A percentile compares a stretch with the other conserved stretches of the same genome.
Evolutionary conservation across 192 early-diverging fungal genomes (phyloP).

Genomic region (Umbelopsis ramanniana): DNA sequence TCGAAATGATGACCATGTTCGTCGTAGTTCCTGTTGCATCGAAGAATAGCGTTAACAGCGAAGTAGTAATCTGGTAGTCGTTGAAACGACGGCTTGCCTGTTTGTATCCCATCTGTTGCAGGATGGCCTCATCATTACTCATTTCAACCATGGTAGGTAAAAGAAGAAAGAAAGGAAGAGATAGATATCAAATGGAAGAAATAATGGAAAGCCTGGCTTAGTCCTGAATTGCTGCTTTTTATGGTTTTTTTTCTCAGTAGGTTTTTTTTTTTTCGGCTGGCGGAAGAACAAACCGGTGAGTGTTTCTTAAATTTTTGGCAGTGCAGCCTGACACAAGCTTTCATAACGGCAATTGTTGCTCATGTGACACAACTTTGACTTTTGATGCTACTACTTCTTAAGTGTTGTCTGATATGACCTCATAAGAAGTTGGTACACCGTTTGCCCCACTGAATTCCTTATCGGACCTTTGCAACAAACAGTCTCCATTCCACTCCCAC

Average conservation of each 20-base stretch:
- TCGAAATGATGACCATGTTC: constrained; percentile 41
- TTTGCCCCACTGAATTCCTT: no score
- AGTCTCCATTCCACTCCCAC: background rate
- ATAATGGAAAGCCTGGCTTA: background rate
- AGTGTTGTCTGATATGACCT: background rate
- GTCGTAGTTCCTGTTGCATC: constrained; percentile 37
- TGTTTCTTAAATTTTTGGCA: background rate
- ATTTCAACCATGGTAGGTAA: background rate
- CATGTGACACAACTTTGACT: constrained; percentile 10
- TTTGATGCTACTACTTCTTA: background rate
- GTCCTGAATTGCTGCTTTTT: background rate
- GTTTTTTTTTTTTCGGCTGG: background rate
- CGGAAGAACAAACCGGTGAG: constrained; percentile 3
- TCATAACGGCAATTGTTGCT: background rate
- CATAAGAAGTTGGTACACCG: background rate
- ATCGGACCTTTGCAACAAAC: no score
- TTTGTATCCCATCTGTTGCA: constrained; percentile 49
- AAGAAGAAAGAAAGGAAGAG: background rate
- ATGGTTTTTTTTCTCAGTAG: background rate
- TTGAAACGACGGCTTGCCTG: constrained; percentile 28
- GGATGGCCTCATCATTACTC: constrained; percentile 38
- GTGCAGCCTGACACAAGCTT: background rate
- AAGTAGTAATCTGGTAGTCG: no score
- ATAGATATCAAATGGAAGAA: background rate
- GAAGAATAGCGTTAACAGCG: no score